A percentile compares a stretch with the other conserved stretches of the same genome.
These are phyloP conservation scores for Cryphonectria nitschkei DNA, from an alignment of 2,329 filamentous ascomycete genomes.

Conservation along the genomic window DNA sequence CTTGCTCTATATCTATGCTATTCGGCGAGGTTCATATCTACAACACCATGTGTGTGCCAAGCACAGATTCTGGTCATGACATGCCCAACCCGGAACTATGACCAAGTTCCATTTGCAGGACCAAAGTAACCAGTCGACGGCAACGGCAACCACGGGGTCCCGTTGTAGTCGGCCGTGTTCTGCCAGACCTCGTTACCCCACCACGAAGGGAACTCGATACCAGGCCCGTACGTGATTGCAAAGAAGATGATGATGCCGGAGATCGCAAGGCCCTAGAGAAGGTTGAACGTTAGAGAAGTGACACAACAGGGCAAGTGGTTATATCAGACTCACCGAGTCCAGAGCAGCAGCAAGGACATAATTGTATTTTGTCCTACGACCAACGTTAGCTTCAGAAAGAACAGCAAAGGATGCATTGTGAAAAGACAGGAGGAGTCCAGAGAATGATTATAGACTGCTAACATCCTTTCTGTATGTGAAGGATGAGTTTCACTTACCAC, in stretches of 20 bases:
- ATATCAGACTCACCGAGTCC: slow-evolving; percentile 31
- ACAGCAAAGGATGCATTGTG: not conserved
- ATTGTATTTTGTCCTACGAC: slow-evolving; percentile 43
- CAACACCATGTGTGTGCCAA: not conserved
- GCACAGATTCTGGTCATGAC: not conserved
- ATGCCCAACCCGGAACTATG: slow-evolving; percentile 22
- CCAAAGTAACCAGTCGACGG: slow-evolving; percentile 40
- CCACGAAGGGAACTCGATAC: slow-evolving; percentile 40
- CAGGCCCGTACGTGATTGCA: slow-evolving; percentile 40
- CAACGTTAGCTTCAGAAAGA: not conserved
- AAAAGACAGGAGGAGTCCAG: not conserved
- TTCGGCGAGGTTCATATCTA: not conserved
- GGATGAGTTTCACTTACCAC: slow-evolving; percentile 38
- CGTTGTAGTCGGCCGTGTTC: slow-evolving; percentile 40
- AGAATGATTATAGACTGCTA: not conserved
- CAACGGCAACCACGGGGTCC: slow-evolving; percentile 38
- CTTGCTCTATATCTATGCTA: not conserved
- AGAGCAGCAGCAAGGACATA: slow-evolving; percentile 41
- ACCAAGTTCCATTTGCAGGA: slow-evolving; percentile 39
- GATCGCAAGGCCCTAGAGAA: slow-evolving; percentile 36
- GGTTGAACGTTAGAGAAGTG: not conserved
- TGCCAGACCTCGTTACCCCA: slow-evolving; percentile 43
- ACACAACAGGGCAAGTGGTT: not conserved
- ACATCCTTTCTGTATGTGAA: not conserved
- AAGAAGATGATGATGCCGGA: slow-evolving; percentile 43